Evolutionary conservation across 768 basidiomycete genomes (phyloP), one percentile per base, ranked within the genome.

Genomic region (Trametes sanguinea): DNA sequence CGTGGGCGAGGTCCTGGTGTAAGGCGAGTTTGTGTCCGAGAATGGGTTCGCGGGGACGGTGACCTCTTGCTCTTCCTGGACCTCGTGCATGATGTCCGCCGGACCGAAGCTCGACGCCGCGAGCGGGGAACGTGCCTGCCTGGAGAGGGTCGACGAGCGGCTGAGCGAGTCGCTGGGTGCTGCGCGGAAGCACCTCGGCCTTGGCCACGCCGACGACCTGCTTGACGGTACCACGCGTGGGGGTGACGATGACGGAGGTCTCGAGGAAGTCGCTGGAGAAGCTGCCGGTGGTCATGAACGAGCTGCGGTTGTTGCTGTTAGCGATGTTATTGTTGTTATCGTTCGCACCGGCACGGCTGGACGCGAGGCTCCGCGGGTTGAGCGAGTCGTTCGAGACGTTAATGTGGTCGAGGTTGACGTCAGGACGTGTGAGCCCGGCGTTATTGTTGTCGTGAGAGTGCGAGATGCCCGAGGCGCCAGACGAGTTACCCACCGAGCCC

Each of bases 201-300:
- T 87, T 90, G 51, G 86, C 86, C 40, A 90, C 85, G 37, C 89
- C 89, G 44, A 90, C 74, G 6, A 92, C 88, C 60, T 68, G 51
- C 88, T 72, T 81, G 68, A 90, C 83, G 50, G 81, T 77, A 33
- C 84, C 80, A 61, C 84, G 86, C 30, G 78, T 80, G 32, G 89
- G 85, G 0, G 89, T 90, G 64, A 93, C 84, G 67, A 93, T 93
- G 77, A 88, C 86, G 27, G 91, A 90, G 1, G 89, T 85, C 71
- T 93, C 91, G 62, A 92, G 76, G 76, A 93, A 82, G 67, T 92
- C 91, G 68, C 89, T 92, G 14, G 87, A 81, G 70, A 82, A 90
- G 69, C 88, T 91, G 44, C 86, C 87, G 45, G 81, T 84, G 32
- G 90, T 88, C 80, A 88, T 83, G 75, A 82, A 90, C 17, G 92